Conservation (phyloP, 257 asterid genomes). For the Solanum raphanifolium region DNA sequence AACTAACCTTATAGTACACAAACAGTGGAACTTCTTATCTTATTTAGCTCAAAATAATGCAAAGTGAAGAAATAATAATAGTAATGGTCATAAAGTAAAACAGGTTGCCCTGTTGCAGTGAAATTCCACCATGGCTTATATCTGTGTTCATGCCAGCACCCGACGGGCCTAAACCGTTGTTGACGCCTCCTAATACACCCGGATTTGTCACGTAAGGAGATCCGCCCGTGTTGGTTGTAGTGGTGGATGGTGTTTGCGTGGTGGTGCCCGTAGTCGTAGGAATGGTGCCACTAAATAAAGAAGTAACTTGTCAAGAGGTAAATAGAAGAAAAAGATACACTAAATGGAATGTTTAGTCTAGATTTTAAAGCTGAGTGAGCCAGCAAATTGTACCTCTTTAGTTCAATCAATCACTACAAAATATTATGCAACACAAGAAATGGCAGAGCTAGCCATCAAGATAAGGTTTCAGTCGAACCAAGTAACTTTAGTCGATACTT, state of each 20-base stretch:
- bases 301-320: background rate
- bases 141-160: constrained; percentile 37
- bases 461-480: too few species aligned
- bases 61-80: constrained; percentile 10
- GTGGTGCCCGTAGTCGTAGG: constrained; percentile 13
- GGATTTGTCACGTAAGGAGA: constrained; percentile 45
- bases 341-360: background rate
- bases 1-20: background rate
- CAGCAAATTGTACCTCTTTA: background rate
- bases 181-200: constrained; percentile 45
- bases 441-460: background rate
- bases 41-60: constrained; percentile 21
- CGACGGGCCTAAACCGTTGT: constrained; percentile 46
- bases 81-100: constrained; percentile 1
- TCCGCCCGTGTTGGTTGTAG: constrained; percentile 11
- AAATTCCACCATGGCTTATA: constrained; percentile 20
- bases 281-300: background rate
- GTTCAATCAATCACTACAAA: background rate
- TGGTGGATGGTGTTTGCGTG: constrained; percentile 12
- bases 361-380: background rate
- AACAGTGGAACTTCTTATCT: background rate
- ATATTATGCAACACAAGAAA: background rate
- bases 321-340: too few species aligned
- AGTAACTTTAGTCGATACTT: background rate
- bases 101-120: background rate